These are phyloP conservation scores for Urtica urens DNA, from an alignment of 306 rosid genomes.

Conservation along the genomic window DNA sequence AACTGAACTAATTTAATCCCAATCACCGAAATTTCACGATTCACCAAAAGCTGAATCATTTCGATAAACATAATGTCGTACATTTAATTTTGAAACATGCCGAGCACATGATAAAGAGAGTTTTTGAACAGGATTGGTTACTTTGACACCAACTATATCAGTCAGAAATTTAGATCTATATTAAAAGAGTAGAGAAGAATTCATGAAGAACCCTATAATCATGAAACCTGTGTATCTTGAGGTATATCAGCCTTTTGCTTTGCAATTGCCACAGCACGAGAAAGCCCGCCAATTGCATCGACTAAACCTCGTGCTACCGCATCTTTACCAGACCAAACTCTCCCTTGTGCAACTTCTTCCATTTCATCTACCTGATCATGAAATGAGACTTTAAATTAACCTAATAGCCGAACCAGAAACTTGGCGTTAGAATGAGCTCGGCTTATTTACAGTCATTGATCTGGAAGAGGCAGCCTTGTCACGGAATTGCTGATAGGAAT, in stretches of 20 bases:
- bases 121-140: too few relatives aligned
- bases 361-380: constrained; percentile 64
- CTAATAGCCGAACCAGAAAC: neutral
- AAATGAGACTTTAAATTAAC: neutral
- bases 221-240: constrained; percentile 54
- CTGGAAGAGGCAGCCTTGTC: constrained; percentile 87
- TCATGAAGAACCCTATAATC: neutral
- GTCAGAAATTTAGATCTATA: too few relatives aligned
- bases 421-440: neutral
- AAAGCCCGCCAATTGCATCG: constrained; percentile 87
- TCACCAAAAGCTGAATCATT: too few relatives aligned
- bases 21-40: too few relatives aligned
- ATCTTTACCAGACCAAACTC: constrained; percentile 85
- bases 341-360: constrained; percentile 94
- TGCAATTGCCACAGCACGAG: constrained; percentile 87
- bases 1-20: too few relatives aligned
- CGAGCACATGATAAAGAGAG: too few relatives aligned
- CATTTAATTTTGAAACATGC: too few relatives aligned
- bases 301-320: constrained; percentile 73
- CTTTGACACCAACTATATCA: too few relatives aligned
- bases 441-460: constrained; percentile 63
- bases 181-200: too few relatives aligned
- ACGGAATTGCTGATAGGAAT: constrained; percentile 67
- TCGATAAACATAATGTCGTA: too few relatives aligned
- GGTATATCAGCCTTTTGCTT: constrained; percentile 88